A percentile compares a stretch with the other conserved stretches of the same genome.
These are phyloP conservation scores for Scopulariopsis brevicaulis DNA, from an alignment of 2,329 filamentous ascomycete species.

Conservation along the genomic window DNA sequence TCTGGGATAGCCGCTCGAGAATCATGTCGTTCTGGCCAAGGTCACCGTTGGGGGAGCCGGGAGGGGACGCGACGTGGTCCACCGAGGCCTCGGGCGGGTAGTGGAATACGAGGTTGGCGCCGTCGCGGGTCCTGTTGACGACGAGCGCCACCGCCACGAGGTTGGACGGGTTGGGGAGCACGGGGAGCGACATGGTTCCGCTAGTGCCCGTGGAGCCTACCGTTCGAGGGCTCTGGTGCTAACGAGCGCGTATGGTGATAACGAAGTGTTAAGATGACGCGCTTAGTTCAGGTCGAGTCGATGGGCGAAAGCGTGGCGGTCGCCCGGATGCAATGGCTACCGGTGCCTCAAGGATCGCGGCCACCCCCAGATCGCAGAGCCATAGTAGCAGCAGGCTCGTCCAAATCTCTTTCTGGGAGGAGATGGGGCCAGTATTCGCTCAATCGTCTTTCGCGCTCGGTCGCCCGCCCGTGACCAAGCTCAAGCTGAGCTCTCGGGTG, in stretches of 20 bases:
- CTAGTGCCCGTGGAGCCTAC: background rate
- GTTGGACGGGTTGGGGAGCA: constrained; percentile 40
- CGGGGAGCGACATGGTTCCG: constrained; percentile 31
- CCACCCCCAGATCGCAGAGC: background rate
- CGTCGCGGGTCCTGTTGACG: constrained; percentile 63
- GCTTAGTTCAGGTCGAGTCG: background rate
- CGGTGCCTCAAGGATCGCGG: background rate
- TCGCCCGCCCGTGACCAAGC: background rate
- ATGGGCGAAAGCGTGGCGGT: background rate
- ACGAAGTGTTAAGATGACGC: background rate
- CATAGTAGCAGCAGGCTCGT: background rate
- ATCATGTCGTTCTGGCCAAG: constrained; percentile 37
- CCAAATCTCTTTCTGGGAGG: background rate
- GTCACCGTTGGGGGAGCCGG: constrained; percentile 19
- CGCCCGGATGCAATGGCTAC: background rate
- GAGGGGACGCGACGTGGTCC: constrained; percentile 6
- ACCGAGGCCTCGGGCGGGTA: constrained; percentile 54
- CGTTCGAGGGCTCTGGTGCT: background rate
- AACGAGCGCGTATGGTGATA: background rate
- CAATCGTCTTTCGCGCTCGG: background rate
- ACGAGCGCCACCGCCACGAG: constrained; percentile 63
- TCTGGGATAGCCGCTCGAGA: constrained; percentile 30
- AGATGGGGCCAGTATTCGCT: background rate
- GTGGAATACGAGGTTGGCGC: constrained; percentile 76
- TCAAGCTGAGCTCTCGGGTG: background rate